phyloP scores from a whole-genome alignment of 352 stramenopile genomes.

The Phytophthora boehmeriae region DNA sequence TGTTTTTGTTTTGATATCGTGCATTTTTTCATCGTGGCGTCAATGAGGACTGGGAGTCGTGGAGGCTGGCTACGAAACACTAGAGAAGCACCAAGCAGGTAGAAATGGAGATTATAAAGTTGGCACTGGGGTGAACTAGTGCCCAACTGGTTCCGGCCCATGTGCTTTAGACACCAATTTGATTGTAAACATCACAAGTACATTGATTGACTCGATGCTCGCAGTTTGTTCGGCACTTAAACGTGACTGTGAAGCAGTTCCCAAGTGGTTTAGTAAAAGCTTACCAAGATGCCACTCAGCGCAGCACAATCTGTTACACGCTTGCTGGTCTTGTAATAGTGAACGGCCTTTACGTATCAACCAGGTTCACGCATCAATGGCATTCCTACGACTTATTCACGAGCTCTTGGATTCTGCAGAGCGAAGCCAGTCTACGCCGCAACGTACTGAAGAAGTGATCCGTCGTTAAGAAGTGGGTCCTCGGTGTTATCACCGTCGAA shows the following conservation, averaged over 20 bases:
- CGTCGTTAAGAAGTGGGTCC: constrained; percentile 23
- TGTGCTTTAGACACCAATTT: constrained; percentile 3
- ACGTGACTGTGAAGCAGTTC: too few relatives aligned
- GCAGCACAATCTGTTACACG: too few relatives aligned
- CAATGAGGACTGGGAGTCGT: constrained; percentile 8
- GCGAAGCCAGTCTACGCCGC: not conserved
- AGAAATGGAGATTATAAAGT: constrained; percentile 5
- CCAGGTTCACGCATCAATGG: too few relatives aligned
- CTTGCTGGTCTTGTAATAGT: too few relatives aligned
- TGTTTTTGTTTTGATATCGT: constrained; percentile 14
- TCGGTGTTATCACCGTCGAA: constrained; percentile 12
- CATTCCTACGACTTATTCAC: too few relatives aligned
- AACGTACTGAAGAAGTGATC: constrained; percentile 7
- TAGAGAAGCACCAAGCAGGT: not conserved
- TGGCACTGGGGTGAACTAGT: not conserved
- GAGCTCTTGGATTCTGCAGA: too few relatives aligned
- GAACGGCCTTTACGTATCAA: too few relatives aligned
- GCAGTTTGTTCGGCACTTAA: not conserved
- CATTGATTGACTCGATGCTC: not conserved
- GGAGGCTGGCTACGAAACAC: not conserved
- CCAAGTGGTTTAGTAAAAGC: too few relatives aligned
- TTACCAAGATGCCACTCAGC: too few relatives aligned
- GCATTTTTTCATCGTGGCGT: constrained; percentile 17
- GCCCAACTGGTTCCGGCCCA: not conserved
- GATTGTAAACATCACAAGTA: constrained; percentile 3